Percentiles rank a stretch among this genome's conserved stretches.
Evolutionary conservation across 1,284 basidiomycete genomes (phyloP).

Genomic region (Mycosarcoma mackinlayi): DNA sequence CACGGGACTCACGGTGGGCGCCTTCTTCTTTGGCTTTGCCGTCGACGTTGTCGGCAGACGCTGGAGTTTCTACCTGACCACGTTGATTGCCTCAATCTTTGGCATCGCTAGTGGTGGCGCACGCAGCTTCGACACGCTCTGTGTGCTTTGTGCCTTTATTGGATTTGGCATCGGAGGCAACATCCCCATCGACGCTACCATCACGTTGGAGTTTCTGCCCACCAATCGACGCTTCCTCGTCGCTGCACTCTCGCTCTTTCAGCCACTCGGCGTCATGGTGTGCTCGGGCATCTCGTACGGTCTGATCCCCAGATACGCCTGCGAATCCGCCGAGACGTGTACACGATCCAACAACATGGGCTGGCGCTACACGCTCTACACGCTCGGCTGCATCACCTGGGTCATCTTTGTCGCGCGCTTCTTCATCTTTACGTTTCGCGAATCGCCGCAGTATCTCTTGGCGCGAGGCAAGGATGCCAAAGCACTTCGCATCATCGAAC

Average conservation of each 20-base stretch:
- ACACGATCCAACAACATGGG: slow-evolving; percentile 56
- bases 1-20: slow-evolving; percentile 61
- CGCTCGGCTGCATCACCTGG: slow-evolving; percentile 63
- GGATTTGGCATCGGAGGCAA: slow-evolving; percentile 63
- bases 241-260: slow-evolving; percentile 58
- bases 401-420: slow-evolving; percentile 63
- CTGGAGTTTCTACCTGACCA: slow-evolving; percentile 63
- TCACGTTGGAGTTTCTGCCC: slow-evolving; percentile 60
- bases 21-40: slow-evolving; percentile 61
- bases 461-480: slow-evolving; percentile 53
- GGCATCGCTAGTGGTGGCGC: slow-evolving; percentile 56
- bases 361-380: slow-evolving; percentile 64
- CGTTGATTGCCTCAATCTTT: slow-evolving; percentile 56
- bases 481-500: slow-evolving; percentile 49
- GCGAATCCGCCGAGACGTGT: slow-evolving; percentile 43
- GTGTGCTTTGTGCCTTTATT: slow-evolving; percentile 51
- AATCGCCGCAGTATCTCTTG: slow-evolving; percentile 64
- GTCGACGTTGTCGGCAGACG: slow-evolving; percentile 61
- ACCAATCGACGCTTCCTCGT: slow-evolving; percentile 53
- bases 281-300: slow-evolving; percentile 61
- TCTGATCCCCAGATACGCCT: slow-evolving; percentile 56
- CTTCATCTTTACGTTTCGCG: slow-evolving; percentile 59
- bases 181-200: slow-evolving; percentile 62
- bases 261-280: slow-evolving; percentile 63
- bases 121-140: slow-evolving; percentile 49